Percentiles rank a stretch among this genome's conserved stretches.
These are phyloP conservation scores for Venturia effusa DNA, from an alignment of 2,329 filamentous ascomycete species.

Conservation along the genomic window DNA sequence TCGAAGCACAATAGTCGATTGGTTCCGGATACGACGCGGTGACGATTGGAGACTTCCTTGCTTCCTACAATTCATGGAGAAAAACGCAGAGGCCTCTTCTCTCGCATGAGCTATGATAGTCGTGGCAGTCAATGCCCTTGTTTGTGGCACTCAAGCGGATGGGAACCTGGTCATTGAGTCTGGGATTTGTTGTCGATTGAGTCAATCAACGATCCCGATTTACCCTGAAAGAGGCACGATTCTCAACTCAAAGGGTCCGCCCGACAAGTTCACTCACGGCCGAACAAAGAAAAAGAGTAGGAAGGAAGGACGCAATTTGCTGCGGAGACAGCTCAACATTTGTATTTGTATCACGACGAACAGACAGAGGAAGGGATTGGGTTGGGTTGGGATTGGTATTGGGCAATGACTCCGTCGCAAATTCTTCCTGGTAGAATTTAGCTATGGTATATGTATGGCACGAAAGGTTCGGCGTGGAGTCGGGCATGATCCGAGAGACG, in stretches of 20 bases:
- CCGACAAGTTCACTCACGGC: not conserved
- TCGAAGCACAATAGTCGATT: not conserved
- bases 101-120: not conserved
- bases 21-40: not conserved
- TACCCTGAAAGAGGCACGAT: not conserved
- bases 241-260: not conserved
- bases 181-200: not conserved
- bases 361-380: not conserved
- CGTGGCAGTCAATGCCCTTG: not conserved
- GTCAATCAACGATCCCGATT: not conserved
- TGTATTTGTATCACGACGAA: constrained; percentile 2
- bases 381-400: not conserved
- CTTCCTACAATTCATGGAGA: not conserved
- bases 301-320: not conserved
- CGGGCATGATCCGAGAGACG: not conserved
- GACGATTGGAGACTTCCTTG: not conserved
- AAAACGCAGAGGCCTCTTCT: not conserved
- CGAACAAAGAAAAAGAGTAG: not conserved
- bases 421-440: not conserved
- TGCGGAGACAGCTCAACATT: not conserved
- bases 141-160: not conserved
- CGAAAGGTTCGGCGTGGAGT: not conserved
- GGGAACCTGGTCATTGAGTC: not conserved
- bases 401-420: not conserved
- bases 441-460: not conserved